Base-by-base conservation (phyloP, 805 yeast species). In the Candida mattraensis region DNA sequence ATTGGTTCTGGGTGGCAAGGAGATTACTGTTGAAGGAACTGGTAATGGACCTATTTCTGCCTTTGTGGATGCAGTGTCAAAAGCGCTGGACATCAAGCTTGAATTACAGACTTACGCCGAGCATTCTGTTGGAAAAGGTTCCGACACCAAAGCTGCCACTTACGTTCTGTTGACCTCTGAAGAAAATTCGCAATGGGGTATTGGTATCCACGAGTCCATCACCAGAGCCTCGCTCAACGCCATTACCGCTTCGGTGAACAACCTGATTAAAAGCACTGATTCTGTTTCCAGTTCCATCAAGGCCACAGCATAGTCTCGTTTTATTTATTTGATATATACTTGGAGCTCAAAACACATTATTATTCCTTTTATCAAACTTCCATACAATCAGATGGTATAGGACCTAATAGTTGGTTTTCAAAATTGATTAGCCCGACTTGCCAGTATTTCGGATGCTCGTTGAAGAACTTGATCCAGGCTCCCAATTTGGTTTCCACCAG, bases 171-270 rank as follows among this genome's bases (percentile, higher is more conserved):
- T 61, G 23, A 40, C 54, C 12, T 34, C 37, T 10, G 45, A 43
- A 13, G 65, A 40, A 9, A 35, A 41, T 9, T 53, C 62, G 30
- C 53, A 63, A 41, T 89, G 96, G 96, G 97, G 97, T 64, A 89
- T 89, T 40, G 97, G 96, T 55, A 78, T 87, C 44, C 82, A 87
- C 58, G 91, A 81, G 63, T 95, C 89, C 64, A 93, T 86, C 36
- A 82, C 95, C 17, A 83, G 81, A 54, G 93, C 96, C 30, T 80
- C 95, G 5, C 75, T 86, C 52, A 72, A 74, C 50, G 76, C 91
- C 11, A 70, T 83, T 44, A 55, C 81, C 27, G 78, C 89, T 13
- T 71, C 83, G 39, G 67, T 83, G 33, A 84, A 84, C 53, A 64
- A 65, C 31, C 58, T 74, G 33, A 39, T 55, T 20, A 48, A 44